Percentiles rank a stretch among this genome's conserved stretches.
phyloP scores from a whole-genome alignment of 2,329 filamentous ascomycete species.

The Phaeosphaeriaceae sp. region DNA sequence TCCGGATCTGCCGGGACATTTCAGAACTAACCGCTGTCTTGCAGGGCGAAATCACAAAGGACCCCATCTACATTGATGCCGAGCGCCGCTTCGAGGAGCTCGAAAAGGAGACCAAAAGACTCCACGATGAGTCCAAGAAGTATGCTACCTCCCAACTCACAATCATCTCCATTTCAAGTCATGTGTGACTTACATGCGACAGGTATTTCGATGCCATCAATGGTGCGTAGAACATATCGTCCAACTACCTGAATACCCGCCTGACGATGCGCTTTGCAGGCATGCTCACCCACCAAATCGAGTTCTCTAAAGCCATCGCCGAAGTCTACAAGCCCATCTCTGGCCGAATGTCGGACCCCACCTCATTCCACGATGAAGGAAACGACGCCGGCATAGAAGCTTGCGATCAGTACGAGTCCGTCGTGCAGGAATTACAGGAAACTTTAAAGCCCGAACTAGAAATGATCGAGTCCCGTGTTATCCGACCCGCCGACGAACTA shows the following conservation, averaged over 20 bases:
- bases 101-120: conserved; percentile 93
- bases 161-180: no score
- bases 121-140: conserved; percentile 96
- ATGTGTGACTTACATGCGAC: conserved; percentile 26
- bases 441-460: conserved; percentile 91
- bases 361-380: conserved; percentile 78
- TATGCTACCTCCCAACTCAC: conserved; percentile 39
- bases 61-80: conserved; percentile 91
- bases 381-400: conserved; percentile 93
- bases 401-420: conserved; percentile 93
- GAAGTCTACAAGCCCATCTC: conserved; percentile 99
- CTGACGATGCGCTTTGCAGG: conserved; percentile 53
- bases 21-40: conserved; percentile 23
- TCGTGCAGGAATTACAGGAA: conserved; percentile 88
- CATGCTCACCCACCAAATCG: conserved; percentile 97
- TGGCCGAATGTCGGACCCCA: conserved; percentile 90
- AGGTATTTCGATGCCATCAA: conserved; percentile 96
- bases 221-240: conserved; percentile 54
- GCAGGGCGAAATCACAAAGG: conserved; percentile 87
- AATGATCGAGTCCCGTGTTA: conserved; percentile 93
- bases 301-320: conserved; percentile 93
- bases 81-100: conserved; percentile 93
- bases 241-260: background rate
- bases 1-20: conserved; percentile 20
- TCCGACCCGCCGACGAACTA: conserved; percentile 90